Conservation (phyloP, 306 rosid genomes). For the Corylus avellana region DNA sequence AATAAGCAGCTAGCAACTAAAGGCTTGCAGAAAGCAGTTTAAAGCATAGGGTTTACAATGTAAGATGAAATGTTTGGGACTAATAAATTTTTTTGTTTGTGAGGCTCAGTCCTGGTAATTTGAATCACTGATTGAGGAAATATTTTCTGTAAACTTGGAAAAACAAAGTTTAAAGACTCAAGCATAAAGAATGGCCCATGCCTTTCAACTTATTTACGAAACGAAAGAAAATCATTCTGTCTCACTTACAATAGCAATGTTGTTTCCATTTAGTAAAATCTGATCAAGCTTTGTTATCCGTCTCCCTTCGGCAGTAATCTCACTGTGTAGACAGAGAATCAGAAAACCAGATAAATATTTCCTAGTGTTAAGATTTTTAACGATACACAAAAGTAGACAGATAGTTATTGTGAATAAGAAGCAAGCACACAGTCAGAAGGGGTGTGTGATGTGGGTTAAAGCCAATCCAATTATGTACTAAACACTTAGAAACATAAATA, state of each 20-base stretch:
- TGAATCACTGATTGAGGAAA: neutral
- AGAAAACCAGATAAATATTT: neutral
- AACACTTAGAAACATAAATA: neutral
- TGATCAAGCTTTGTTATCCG: constrained; percentile 97
- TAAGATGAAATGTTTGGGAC: neutral
- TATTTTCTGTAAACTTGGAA: neutral
- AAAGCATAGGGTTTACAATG: neutral
- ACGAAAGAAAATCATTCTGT: constrained; percentile 2
- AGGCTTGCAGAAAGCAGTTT: neutral
- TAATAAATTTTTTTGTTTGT: neutral
- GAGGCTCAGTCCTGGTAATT: neutral
- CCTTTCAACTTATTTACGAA: constrained; percentile 4
- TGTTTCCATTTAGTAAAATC: constrained; percentile 94
- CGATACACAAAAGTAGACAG: neutral
- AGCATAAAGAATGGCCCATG: neutral
- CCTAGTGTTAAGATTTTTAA: neutral
- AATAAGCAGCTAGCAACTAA: neutral
- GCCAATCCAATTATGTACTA: neutral
- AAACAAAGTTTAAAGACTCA: neutral
- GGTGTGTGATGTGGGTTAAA: neutral
- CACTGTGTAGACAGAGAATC: constrained; percentile 45
- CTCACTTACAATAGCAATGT: constrained; percentile 96
- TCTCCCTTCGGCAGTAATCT: constrained; percentile 94
- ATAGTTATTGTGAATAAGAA: neutral
- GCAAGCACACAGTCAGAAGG: neutral